Conservation (phyloP, 176 grass and related monocot species). For the Oryza longistaminata region DNA sequence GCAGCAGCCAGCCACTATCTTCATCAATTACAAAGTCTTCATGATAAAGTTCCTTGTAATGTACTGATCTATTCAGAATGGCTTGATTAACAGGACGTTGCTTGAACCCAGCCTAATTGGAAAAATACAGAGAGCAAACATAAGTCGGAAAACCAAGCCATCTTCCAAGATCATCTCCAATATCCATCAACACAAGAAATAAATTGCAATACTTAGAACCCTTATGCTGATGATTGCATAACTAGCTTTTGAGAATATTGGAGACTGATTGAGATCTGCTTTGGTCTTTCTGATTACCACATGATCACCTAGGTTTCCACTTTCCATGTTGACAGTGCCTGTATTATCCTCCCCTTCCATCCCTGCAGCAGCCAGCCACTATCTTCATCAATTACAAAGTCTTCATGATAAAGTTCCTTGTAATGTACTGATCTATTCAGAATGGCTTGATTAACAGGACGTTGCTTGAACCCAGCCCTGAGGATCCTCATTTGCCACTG, state of each 20-base stretch:
- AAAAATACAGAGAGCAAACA: too few relatives aligned
- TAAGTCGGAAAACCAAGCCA: too few relatives aligned
- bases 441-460: slow-evolving; percentile 45
- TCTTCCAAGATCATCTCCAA: too few relatives aligned
- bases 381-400: slow-evolving; percentile 50
- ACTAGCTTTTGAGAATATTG: not conserved
- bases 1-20: slow-evolving; percentile 49
- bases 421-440: slow-evolving; percentile 28
- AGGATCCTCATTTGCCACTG: slow-evolving; percentile 49
- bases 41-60: slow-evolving; percentile 37
- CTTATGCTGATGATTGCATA: not conserved
- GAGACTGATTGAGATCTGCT: not conserved
- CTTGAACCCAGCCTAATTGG: slow-evolving; percentile 46
- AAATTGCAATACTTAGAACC: not conserved
- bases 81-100: slow-evolving; percentile 44
- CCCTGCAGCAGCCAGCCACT: slow-evolving; percentile 48
- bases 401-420: slow-evolving; percentile 45
- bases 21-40: slow-evolving; percentile 48
- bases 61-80: slow-evolving; percentile 39
- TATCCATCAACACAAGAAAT: slow-evolving; percentile 5
- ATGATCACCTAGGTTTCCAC: slow-evolving; percentile 37
- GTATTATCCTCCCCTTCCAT: slow-evolving; percentile 51
- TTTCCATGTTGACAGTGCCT: slow-evolving; percentile 52
- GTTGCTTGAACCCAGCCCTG: slow-evolving; percentile 49
- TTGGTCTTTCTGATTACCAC: slow-evolving; percentile 6